Evolutionary conservation across 176 grass and related monocot genomes (phyloP), one percentile per base, ranked within the genome.

Genomic region (Eleusine coracana): DNA sequence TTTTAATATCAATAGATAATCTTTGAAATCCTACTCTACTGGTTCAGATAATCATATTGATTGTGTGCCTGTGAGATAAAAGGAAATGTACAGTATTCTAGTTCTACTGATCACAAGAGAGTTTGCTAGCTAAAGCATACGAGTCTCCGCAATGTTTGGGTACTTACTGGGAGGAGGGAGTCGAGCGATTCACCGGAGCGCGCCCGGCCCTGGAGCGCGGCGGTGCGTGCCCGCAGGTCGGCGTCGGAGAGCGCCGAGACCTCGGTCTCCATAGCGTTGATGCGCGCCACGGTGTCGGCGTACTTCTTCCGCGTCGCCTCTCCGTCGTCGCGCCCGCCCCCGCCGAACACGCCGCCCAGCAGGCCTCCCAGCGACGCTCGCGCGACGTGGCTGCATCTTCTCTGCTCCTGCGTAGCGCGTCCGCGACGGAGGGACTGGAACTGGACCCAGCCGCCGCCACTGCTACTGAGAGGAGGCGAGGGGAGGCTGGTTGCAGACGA

Each of bases 101-200:
- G 4, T 85, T 56, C 40, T 48, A 38, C 1, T 37, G 50, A 74
- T 52, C 14, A 5, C 21, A 40, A 36, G 17, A 7, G 1, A 25
- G 8, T 25, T 60, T 23, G 21, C 2, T 28, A 10, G 7, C 49
- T 29, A 68, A 80, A 70, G 48, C 45, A 80, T 45, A 66, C 21
- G 37, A 70, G 41, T 55, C n/a, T 51, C 44, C 17, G 21, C 34
- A 3, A 23, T 39, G 42, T 27, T 44, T 13, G 28, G 9, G 71
- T 70, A 83, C 92, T 75, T 56, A 98, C 96, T 10, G 96, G 91
- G 59, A 98, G 87, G 76, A 98, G 85, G n/a, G 92, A 95, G 61
- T 95, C 96, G 31, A 98, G 89, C 14, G 89, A 82, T 71, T 98
- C 89, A 42, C 88, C 84, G 74, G 88, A 75, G 66, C 75, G 84